Evolutionary conservation across 2,329 filamentous ascomycete species (phyloP).

Genomic region (Claviceps citrina): DNA sequence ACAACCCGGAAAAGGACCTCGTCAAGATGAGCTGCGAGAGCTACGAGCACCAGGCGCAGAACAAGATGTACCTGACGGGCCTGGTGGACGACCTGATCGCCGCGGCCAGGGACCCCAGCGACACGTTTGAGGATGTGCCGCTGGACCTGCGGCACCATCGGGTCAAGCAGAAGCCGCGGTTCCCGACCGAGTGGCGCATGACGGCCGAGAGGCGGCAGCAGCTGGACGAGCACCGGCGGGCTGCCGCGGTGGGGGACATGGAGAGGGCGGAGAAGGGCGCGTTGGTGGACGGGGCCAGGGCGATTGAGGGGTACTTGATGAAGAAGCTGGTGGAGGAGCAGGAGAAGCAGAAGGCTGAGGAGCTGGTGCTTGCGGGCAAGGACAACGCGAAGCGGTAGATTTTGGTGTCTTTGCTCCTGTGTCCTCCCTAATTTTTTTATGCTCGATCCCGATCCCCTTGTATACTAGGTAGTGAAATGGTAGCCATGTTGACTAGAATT

Average conservation of each 20-base stretch:
- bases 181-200: constrained; percentile 73
- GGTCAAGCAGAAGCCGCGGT: constrained; percentile 49
- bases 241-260: constrained; percentile 38
- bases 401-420: too few relatives aligned
- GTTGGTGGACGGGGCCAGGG: constrained; percentile 42
- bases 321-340: constrained; percentile 19
- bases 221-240: constrained; percentile 45
- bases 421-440: too few relatives aligned
- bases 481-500: too few relatives aligned
- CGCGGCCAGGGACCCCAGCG: constrained; percentile 61
- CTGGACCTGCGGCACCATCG: constrained; percentile 79
- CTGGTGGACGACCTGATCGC: constrained; percentile 56
- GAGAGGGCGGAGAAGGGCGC: constrained; percentile 34
- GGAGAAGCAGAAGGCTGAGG: constrained; percentile 18
- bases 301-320: constrained; percentile 26
- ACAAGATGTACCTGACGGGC: constrained; percentile 87
- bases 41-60: constrained; percentile 79
- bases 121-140: constrained; percentile 79
- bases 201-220: constrained; percentile 51
- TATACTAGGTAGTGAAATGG: too few relatives aligned
- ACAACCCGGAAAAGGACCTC: constrained; percentile 68
- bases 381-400: constrained; percentile 5
- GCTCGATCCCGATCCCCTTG: too few relatives aligned
- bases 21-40: constrained; percentile 85
- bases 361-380: constrained; percentile 15